Evolutionary conservation across 768 basidiomycete species (phyloP).

Genomic region (Paxillus rubicundulus): DNA sequence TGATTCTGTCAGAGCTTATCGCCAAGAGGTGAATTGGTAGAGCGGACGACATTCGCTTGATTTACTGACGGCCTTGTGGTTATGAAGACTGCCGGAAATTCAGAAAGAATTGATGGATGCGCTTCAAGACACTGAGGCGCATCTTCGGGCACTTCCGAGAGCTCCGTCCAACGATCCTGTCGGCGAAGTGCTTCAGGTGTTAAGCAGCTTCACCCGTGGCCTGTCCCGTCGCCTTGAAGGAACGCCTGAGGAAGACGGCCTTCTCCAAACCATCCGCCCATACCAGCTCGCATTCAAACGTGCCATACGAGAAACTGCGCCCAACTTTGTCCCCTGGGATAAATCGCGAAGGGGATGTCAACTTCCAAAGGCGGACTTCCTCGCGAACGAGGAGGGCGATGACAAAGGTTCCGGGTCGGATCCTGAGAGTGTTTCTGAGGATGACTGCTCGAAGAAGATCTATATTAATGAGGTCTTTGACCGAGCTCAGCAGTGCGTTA

Average conservation of each 20-base stretch:
- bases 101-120: slow-evolving; percentile 53
- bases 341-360: slow-evolving; percentile 5
- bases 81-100: slow-evolving; percentile 56
- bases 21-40: slow-evolving; percentile 46
- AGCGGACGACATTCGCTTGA: not conserved
- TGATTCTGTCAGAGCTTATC: slow-evolving; percentile 61
- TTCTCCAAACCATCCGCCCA: slow-evolving; percentile 55
- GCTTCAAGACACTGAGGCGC: slow-evolving; percentile 38
- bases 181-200: slow-evolving; percentile 49
- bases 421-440: no score
- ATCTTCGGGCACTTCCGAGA: slow-evolving; percentile 39
- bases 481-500: slow-evolving; percentile 42
- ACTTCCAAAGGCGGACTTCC: slow-evolving; percentile 26
- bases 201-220: slow-evolving; percentile 47
- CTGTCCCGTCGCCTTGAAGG: slow-evolving; percentile 50
- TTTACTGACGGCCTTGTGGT: not conserved
- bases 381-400: slow-evolving; percentile 40
- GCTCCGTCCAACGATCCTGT: slow-evolving; percentile 56
- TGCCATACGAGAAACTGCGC: slow-evolving; percentile 51
- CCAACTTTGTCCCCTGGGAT: slow-evolving; percentile 54
- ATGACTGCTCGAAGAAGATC: slow-evolving; percentile 20
- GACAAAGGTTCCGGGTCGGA: not conserved
- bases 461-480: slow-evolving; percentile 52
- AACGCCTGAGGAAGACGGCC: slow-evolving; percentile 46
- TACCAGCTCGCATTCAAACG: slow-evolving; percentile 46